Percentiles rank a stretch among this genome's conserved stretches.
These are phyloP conservation scores for Lactifluus echinatus DNA, from an alignment of 768 basidiomycete genomes.

Conservation along the genomic window DNA sequence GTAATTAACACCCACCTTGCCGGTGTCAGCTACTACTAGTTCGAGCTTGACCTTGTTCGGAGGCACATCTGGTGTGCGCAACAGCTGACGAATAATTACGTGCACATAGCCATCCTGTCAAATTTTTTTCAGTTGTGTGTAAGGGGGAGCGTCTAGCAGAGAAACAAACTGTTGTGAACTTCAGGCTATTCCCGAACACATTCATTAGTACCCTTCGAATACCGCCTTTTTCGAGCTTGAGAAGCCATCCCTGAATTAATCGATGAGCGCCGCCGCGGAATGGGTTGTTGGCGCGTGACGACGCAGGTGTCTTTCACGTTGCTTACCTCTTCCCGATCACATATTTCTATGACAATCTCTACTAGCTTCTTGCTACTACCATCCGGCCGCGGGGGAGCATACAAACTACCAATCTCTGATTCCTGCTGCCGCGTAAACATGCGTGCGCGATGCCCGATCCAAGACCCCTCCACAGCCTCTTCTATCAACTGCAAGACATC, in stretches of 20 bases:
- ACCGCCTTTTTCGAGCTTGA: slow-evolving; percentile 88
- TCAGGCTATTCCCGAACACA: slow-evolving; percentile 86
- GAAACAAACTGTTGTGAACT: slow-evolving; percentile 70
- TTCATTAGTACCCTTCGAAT: slow-evolving; percentile 92
- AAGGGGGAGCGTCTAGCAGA: background rate
- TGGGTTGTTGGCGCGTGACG: background rate
- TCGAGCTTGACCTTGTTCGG: slow-evolving; percentile 66
- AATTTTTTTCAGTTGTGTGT: background rate
- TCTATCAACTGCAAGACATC: slow-evolving; percentile 78
- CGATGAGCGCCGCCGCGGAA: background rate
- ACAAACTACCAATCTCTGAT: slow-evolving; percentile 84
- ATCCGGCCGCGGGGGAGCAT: slow-evolving; percentile 64
- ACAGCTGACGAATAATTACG: slow-evolving; percentile 68
- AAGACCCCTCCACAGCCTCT: slow-evolving; percentile 87
- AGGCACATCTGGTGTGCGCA: slow-evolving; percentile 42
- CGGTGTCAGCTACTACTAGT: slow-evolving; percentile 79
- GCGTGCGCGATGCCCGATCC: slow-evolving; percentile 86
- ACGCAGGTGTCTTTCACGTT: background rate
- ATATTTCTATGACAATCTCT: slow-evolving; percentile 86
- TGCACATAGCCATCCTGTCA: slow-evolving; percentile 78
- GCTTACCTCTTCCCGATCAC: slow-evolving; percentile 55
- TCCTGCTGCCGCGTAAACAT: slow-evolving; percentile 50
- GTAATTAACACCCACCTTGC: slow-evolving; percentile 49
- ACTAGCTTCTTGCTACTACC: slow-evolving; percentile 46
- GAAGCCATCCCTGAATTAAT: slow-evolving; percentile 60